Percentiles rank a stretch among this genome's conserved stretches.
Conservation (phyloP, 257 asterid genomes). For the Marsdenia floribunda region DNA sequence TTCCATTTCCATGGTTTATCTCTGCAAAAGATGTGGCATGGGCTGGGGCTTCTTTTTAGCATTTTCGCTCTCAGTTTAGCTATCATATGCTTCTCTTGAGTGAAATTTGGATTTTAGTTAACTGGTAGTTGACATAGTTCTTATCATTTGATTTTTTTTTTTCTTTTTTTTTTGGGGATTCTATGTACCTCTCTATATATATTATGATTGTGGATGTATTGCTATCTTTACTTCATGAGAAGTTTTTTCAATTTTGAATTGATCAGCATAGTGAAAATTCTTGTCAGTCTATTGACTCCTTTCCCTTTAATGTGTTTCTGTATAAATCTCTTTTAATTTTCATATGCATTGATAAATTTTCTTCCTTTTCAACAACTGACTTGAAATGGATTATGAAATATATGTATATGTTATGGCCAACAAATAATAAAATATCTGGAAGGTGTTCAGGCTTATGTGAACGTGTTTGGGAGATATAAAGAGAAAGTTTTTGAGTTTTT, state of each 20-base stretch:
- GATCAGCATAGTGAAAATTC: not conserved
- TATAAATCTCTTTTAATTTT: not conserved
- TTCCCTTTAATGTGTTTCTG: not conserved
- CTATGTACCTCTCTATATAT: not conserved
- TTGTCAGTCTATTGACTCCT: not conserved
- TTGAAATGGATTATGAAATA: not conserved
- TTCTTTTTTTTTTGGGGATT: not conserved
- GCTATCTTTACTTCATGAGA: not conserved
- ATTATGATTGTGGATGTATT: not conserved
- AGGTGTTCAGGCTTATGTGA: no score
- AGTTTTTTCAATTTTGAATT: not conserved
- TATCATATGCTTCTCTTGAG: not conserved
- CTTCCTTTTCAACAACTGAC: not conserved
- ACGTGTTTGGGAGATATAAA: not conserved
- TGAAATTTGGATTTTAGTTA: not conserved
- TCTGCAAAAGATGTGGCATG: not conserved
- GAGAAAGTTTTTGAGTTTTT: no score
- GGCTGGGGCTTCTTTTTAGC: constrained; percentile 8
- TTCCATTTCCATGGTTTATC: not conserved
- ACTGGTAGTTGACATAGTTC: not conserved
- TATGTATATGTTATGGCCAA: not conserved
- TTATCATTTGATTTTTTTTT: not conserved
- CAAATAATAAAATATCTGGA: not conserved
- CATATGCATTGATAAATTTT: not conserved
- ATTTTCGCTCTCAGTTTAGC: constrained; percentile 5